A percentile compares a stretch with the other conserved stretches of the same genome.
Conservation (phyloP, 2,329 filamentous ascomycete genomes). For the Colletotrichum melonis region DNA sequence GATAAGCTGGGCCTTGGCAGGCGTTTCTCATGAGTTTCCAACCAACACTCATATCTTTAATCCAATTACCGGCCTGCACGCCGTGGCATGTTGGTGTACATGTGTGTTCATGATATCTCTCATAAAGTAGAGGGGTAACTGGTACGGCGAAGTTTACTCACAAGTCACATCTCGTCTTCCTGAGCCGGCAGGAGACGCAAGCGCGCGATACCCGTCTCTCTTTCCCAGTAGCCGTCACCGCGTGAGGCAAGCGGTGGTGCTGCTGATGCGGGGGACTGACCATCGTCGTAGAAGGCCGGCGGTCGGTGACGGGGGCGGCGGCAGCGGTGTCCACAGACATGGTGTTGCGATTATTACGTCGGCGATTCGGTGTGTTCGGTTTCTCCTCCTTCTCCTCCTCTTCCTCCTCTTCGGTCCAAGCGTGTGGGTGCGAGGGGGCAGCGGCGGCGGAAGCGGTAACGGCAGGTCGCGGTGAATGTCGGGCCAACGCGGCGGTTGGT, state of each 20-base stretch:
- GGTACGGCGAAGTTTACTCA: constrained; percentile 36
- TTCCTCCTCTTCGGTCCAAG: background rate
- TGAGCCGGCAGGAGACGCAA: constrained; percentile 45
- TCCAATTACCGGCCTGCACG: background rate
- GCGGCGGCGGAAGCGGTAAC: background rate
- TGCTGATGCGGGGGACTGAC: background rate
- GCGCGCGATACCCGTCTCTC: constrained; percentile 46
- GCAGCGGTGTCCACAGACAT: constrained; percentile 24
- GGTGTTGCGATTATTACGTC: background rate
- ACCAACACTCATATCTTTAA: background rate
- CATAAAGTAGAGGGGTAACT: background rate
- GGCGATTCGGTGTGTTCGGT: background rate
- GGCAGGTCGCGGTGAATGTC: background rate
- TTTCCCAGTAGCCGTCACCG: constrained; percentile 33
- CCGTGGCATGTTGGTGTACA: too few species aligned
- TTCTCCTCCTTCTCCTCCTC: too few species aligned
- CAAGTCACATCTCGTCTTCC: constrained; percentile 48
- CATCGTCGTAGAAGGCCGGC: background rate
- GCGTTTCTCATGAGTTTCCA: too few species aligned
- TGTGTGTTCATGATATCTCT: too few species aligned
- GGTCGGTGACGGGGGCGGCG: background rate
- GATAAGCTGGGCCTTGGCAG: background rate
- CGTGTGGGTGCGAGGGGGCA: background rate
- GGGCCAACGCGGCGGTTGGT: background rate
- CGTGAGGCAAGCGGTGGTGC: constrained; percentile 13